Evolutionary conservation across 176 grass and related monocot genomes (phyloP).

Genomic region (Rhynchospora breviuscula): DNA sequence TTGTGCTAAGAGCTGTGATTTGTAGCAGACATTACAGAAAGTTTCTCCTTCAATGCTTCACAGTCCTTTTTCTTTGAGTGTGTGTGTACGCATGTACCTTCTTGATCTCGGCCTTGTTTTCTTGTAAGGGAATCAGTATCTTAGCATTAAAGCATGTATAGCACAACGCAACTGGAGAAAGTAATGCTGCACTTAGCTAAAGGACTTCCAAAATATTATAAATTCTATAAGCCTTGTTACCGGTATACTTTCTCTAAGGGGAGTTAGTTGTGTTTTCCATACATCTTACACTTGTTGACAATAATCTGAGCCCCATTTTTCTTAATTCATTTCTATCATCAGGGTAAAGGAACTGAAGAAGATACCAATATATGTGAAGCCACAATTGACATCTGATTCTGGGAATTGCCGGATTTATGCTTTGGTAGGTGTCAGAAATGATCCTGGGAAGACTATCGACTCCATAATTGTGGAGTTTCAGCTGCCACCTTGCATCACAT

Average conservation of each 20-base stretch:
- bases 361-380: constrained; percentile 83
- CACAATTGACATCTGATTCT: constrained; percentile 72
- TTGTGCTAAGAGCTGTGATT: neutral
- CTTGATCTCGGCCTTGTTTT: neutral
- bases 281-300: neutral
- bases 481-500: constrained; percentile 65
- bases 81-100: neutral
- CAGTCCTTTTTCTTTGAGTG: neutral
- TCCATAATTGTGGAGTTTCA: constrained; percentile 83
- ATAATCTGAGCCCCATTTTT: neutral
- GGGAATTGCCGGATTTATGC: constrained; percentile 82
- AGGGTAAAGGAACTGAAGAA: constrained; percentile 89
- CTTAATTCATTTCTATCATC: neutral
- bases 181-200: neutral
- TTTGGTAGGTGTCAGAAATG: constrained; percentile 74
- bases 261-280: neutral
- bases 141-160: neutral
- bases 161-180: neutral
- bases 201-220: neutral
- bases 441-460: constrained; percentile 93
- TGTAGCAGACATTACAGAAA: neutral
- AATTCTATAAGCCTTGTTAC: neutral
- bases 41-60: neutral
- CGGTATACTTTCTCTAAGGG: neutral
- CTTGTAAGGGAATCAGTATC: neutral